Base-by-base conservation (phyloP, 495 filamentous ascomycete species). In the Rhypophila decipiens region DNA sequence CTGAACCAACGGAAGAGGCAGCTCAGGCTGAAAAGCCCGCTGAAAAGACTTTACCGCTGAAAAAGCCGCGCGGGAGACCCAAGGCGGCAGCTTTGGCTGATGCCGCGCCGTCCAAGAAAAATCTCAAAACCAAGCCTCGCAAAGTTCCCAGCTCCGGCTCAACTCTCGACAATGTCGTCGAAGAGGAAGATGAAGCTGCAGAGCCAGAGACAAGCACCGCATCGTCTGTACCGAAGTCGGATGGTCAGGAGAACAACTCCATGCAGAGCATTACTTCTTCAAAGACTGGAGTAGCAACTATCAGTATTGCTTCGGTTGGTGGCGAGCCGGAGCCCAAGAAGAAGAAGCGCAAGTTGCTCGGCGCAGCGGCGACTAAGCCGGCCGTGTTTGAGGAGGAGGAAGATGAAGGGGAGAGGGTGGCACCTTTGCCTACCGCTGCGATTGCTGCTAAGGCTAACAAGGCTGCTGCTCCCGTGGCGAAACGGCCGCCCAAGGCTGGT, bases 341-440 rank as follows among this genome's bases (percentile, higher is more conserved):
- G 52, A 90, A 85, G 71, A 90, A 86, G 69, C 76, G 85, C 34
- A 93, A 88, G 62, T 49, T 75, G 18, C 54, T 83, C 2, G 77
- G 88, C 12, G 77, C 88, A 10, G 79, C 80, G 11, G 71, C 69
- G 17, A 85, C 79, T 61, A 86, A 76, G 22, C 42, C 59, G 5
- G 44, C 59, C 18, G 27, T 7, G 27, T 52, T 93, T 15, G 86
- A 93, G 55, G 86, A 90, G 39, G 88, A 85, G 1, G 88, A 88
- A 11, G 87, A 87, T 2, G 61, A 62, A 29, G 80, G 71, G 0
- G 77, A 82, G 46, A 62, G 62, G 39, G 53, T 64, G 9, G 15
- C 46, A 12, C 29, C 53, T 27, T 45, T 53, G 20, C 20, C 35
- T n/a, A 46, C 42, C 41, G 38, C 37, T 17, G 39, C 42, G 24